Conservation (phyloP, 371 early-diverging fungal species). For the Coemansia sp. region DNA sequence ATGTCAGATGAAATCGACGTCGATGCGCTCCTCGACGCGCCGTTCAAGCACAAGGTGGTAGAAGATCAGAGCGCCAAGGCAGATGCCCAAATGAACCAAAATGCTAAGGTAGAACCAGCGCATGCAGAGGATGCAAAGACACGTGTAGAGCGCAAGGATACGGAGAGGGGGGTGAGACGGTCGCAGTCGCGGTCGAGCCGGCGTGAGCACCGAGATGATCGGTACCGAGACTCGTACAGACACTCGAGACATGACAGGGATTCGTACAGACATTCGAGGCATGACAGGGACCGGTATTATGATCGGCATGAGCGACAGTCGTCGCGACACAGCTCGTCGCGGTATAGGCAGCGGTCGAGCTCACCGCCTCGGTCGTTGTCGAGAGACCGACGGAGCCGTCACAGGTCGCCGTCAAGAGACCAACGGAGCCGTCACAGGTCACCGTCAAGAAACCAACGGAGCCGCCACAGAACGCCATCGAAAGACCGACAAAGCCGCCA, state of each 20-base stretch:
- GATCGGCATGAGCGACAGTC: conserved; percentile 4
- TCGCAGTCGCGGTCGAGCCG: conserved; percentile 14
- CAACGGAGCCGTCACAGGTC: neutral
- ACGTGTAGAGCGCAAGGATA: conserved; percentile 15
- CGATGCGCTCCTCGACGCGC: conserved; percentile 86
- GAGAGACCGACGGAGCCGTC: neutral
- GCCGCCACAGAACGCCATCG: neutral
- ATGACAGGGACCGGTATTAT: neutral
- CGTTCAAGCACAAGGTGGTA: conserved; percentile 60
- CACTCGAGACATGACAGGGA: neutral
- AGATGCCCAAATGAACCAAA: neutral
- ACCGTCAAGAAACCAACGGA: neutral
- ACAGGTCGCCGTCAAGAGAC: neutral
- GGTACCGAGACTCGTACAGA: neutral
- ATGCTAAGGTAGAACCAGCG: conserved; percentile 24
- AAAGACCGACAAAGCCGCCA: neutral
- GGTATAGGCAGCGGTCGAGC: conserved; percentile 11
- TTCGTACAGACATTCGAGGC: neutral
- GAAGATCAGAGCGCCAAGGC: conserved; percentile 6
- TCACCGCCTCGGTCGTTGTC: conserved; percentile 16
- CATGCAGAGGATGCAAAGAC: neutral
- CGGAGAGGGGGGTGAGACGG: neutral
- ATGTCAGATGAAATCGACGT: conserved; percentile 62
- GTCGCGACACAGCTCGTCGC: conserved; percentile 7
- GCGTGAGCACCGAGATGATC: conserved; percentile 9